Conservation (phyloP, 148 eudicot genomes). For the Chenopodium quinoa region DNA sequence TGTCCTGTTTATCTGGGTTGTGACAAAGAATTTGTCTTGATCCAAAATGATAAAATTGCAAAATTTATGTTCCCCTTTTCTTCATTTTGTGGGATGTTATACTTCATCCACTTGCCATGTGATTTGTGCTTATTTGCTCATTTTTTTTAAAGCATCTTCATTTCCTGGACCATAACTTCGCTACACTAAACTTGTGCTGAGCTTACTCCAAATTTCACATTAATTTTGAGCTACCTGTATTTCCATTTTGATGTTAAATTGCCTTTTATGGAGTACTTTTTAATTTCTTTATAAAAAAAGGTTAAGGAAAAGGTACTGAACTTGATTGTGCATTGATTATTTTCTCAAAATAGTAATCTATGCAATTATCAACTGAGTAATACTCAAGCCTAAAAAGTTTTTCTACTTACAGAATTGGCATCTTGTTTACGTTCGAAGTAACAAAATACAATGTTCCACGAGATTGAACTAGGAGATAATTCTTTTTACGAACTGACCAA, state of each 20-base stretch:
- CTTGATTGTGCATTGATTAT: neutral
- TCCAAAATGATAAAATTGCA: neutral
- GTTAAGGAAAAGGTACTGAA: neutral
- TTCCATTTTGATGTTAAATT: no score
- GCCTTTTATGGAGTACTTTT: no score
- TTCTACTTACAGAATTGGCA: neutral
- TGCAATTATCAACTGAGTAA: neutral
- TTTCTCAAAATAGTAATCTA: no score
- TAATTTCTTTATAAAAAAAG: no score
- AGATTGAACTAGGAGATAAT: neutral
- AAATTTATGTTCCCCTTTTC: neutral
- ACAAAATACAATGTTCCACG: neutral
- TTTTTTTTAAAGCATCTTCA: no score
- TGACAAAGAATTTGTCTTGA: neutral
- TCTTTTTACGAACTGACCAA: neutral
- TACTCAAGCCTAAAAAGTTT: neutral
- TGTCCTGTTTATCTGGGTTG: neutral
- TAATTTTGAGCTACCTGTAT: no score
- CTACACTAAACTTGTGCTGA: no score
- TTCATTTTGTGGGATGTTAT: neutral
- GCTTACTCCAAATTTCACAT: no score
- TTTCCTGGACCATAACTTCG: no score
- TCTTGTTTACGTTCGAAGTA: no score
- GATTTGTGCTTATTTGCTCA: neutral
- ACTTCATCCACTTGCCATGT: constrained; percentile 20